Conservation (phyloP, 192 early-diverging fungal genomes). For the Backusella macrospora region DNA sequence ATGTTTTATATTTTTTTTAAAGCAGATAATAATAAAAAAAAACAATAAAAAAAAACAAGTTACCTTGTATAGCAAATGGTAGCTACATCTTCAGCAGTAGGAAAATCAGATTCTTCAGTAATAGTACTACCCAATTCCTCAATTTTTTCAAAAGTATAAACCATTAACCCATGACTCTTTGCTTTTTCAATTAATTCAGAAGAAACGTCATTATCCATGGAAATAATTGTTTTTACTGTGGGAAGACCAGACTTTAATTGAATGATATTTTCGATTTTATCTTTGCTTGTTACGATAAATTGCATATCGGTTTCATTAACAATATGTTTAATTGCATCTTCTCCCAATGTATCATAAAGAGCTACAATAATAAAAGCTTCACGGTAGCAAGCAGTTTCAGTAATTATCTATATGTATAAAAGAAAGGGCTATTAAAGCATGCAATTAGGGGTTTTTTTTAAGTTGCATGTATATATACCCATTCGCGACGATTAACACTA, state of each 20-base stretch:
- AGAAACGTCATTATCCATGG: constrained; percentile 55
- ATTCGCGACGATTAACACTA: constrained; percentile 76
- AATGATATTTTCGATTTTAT: constrained; percentile 61
- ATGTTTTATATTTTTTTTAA: neutral
- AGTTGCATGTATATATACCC: constrained; percentile 52
- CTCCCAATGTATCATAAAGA: constrained; percentile 88
- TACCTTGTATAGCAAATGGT: constrained; percentile 83
- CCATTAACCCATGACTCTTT: constrained; percentile 33
- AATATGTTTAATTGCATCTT: constrained; percentile 72
- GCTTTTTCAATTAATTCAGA: constrained; percentile 36
- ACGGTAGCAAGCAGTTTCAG: constrained; percentile 66
- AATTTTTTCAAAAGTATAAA: constrained; percentile 58
- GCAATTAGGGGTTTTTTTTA: neutral
- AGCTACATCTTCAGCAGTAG: constrained; percentile 67
- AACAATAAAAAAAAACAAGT: neutral
- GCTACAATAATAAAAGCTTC: constrained; percentile 75
- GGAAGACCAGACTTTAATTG: constrained; percentile 42
- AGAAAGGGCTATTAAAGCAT: neutral
- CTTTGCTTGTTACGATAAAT: constrained; percentile 59
- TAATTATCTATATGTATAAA: constrained; percentile 49
- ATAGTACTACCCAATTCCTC: constrained; percentile 61
- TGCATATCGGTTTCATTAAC: constrained; percentile 79
- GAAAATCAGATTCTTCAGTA: constrained; percentile 49
- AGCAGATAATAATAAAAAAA: neutral
- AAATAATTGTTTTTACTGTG: constrained; percentile 51